These are phyloP conservation scores for Dipteronia dyeriana DNA, from an alignment of 345 rosid species.

Conservation along the genomic window DNA sequence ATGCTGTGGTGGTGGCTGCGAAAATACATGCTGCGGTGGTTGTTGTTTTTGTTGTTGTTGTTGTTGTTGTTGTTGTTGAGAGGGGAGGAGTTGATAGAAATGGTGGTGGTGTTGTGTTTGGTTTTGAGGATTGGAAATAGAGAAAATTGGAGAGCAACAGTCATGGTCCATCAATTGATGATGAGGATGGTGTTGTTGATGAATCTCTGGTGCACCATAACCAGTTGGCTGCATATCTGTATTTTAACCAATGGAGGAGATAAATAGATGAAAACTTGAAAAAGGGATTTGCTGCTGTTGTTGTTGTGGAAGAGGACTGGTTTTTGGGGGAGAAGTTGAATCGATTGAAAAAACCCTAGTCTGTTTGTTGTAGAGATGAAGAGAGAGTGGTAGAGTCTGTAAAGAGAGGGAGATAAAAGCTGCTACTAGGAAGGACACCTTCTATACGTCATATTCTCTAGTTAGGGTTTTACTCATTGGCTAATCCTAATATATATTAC, in stretches of 20 bases:
- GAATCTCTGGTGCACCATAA: constrained; percentile 16
- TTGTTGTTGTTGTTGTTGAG: constrained; percentile 6
- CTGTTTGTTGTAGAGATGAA: not conserved
- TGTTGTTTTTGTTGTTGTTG: constrained; percentile 8
- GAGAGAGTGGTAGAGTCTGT: not conserved
- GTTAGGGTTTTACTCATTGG: constrained; percentile 13
- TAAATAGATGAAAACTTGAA: not conserved
- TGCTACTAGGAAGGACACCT: constrained; percentile 7
- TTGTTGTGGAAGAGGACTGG: not conserved
- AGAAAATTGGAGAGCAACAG: constrained; percentile 25
- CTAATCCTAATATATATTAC: not conserved
- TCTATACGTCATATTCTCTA: constrained; percentile 1
- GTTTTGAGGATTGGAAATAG: constrained; percentile 25
- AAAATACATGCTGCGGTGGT: constrained; percentile 18
- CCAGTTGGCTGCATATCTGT: constrained; percentile 27
- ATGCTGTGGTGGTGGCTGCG: not conserved
- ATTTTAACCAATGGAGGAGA: not conserved
- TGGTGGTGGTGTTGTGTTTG: constrained; percentile 18
- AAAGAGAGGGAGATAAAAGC: not conserved
- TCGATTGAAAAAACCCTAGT: not conserved
- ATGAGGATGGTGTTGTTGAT: constrained; percentile 9
- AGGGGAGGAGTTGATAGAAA: not conserved
- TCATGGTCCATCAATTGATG: constrained; percentile 20
- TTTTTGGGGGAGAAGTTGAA: not conserved
- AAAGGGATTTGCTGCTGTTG: not conserved